Percentiles rank a stretch among this genome's conserved stretches.
Conservation (phyloP, 768 basidiomycete genomes). For the Lentinula sp. region DNA sequence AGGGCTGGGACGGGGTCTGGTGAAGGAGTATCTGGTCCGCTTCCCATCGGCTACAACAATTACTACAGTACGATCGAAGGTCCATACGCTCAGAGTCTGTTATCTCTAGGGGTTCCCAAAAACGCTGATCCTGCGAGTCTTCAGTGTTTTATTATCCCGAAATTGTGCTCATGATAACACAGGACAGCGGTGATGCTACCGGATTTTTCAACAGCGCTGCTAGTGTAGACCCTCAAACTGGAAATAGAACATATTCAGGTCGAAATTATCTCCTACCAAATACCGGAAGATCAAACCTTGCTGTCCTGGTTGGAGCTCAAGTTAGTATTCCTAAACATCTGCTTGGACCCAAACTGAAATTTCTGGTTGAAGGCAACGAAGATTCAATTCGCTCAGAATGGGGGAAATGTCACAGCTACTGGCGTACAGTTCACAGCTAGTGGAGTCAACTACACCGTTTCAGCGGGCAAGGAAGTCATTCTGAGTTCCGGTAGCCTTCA, state of each 20-base stretch:
- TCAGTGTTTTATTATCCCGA: neutral
- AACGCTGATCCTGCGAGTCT: neutral
- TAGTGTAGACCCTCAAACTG: neutral
- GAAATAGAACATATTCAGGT: slow-evolving; percentile 5
- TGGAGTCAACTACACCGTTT: slow-evolving; percentile 22
- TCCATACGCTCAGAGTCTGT: neutral
- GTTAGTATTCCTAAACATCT: slow-evolving; percentile 6
- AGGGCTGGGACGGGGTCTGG: neutral
- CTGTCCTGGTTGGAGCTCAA: slow-evolving; percentile 18
- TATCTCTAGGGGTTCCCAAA: neutral
- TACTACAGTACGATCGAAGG: neutral
- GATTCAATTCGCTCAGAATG: slow-evolving; percentile 7
- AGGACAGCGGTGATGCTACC: neutral
- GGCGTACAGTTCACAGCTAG: slow-evolving; percentile 31
- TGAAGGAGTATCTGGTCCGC: neutral
- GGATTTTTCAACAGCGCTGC: neutral
- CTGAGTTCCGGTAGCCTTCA: slow-evolving; percentile 26
- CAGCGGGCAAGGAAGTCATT: slow-evolving; percentile 38
- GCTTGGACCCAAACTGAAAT: neutral
- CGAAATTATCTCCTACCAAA: slow-evolving; percentile 1
- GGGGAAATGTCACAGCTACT: slow-evolving; percentile 22
- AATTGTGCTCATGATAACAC: neutral
- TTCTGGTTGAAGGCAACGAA: slow-evolving; percentile 6
- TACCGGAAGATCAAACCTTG: slow-evolving; percentile 15
- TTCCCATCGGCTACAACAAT: neutral